phyloP scores from a whole-genome alignment of 441 rosid genomes.

The Gossypium trilobum region DNA sequence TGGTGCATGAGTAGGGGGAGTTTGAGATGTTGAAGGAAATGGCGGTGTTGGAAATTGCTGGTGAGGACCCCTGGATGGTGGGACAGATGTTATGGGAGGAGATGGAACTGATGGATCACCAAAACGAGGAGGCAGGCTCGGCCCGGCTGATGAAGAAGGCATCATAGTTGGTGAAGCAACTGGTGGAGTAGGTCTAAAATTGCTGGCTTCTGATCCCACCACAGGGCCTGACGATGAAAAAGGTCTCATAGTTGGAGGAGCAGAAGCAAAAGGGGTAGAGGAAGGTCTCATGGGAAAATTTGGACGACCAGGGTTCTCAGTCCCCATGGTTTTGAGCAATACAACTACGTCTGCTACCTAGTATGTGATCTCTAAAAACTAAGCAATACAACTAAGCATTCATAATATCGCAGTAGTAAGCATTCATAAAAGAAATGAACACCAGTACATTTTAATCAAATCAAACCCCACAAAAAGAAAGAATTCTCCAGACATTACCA shows the following conservation, averaged over 20 bases:
- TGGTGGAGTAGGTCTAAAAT: constrained; percentile 46
- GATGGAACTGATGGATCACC: constrained; percentile 35
- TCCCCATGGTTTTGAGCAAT: constrained; percentile 43
- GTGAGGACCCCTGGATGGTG: constrained; percentile 36
- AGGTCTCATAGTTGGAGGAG: constrained; percentile 49
- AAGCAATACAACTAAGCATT: no score
- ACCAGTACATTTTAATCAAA: background rate
- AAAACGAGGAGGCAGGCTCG: constrained; percentile 33
- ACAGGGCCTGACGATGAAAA: constrained; percentile 51
- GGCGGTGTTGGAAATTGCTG: constrained; percentile 45
- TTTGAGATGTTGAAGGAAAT: constrained; percentile 39
- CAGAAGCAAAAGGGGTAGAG: constrained; percentile 52
- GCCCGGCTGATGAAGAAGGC: constrained; percentile 41
- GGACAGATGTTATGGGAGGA: constrained; percentile 28
- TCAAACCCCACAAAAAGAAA: background rate
- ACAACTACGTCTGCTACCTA: constrained; percentile 8
- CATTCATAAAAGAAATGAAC: background rate
- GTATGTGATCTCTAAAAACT: constrained; percentile 27
- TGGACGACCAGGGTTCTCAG: constrained; percentile 63
- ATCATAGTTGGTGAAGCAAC: constrained; percentile 31
- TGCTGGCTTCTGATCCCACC: constrained; percentile 40
- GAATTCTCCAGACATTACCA: background rate
- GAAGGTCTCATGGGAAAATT: constrained; percentile 48
- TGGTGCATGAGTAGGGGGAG: constrained; percentile 44
- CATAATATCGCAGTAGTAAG: background rate